Base-by-base conservation (phyloP, 441 rosid species). In the Pelargonium fulgidum region DNA sequence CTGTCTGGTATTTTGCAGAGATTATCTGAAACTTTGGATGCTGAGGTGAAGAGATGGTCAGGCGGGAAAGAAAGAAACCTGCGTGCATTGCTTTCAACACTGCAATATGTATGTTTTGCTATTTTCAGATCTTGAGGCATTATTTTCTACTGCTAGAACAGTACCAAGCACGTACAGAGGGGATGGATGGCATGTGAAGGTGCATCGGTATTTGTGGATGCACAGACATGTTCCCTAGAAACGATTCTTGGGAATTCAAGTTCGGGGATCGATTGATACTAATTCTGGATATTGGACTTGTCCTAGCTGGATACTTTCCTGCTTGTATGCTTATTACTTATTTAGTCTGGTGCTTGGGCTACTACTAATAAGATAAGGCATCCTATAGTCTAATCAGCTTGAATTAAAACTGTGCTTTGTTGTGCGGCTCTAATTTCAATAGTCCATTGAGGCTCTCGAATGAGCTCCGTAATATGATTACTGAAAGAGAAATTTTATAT, bases 11-110 rank as follows among this genome's bases (percentile, higher is more conserved):
- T 74, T 64, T 47, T 19, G 54, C 89, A 94, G 97, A 89, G 97
- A 70, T 68, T 91, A 50, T 88, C 96, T 45, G 99, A 94, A 82
- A 86, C 85, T 58, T 86, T 91, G 58, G 97, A 88, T 65, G 91
- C 96, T 1, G 99, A 94, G 63, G 90, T 94, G 74, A 94, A 85
- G 80, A 87, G 97, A 86, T 94, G 99, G 99, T 91, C 91, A 14
- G 85, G 80, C 65, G 92, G 97, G 70, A 94, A 91, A 79, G 97
- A 91, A 82, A 93, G 97, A 64, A 94, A 94, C 79, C 81, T 94
- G 70, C 86, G 99, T 10, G 97, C 97, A 73, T 80, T 94, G 80
- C 92, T 91, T 72, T 94, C 99, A 67, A 94, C 99, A 16, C 72
- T 94, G 75, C 97, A 91, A 90, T 94, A 94, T 70, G 99, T 94